These are phyloP conservation scores for Magnolia kwangsiensis DNA, from an alignment of 164 flowering plant species.

Conservation along the genomic window DNA sequence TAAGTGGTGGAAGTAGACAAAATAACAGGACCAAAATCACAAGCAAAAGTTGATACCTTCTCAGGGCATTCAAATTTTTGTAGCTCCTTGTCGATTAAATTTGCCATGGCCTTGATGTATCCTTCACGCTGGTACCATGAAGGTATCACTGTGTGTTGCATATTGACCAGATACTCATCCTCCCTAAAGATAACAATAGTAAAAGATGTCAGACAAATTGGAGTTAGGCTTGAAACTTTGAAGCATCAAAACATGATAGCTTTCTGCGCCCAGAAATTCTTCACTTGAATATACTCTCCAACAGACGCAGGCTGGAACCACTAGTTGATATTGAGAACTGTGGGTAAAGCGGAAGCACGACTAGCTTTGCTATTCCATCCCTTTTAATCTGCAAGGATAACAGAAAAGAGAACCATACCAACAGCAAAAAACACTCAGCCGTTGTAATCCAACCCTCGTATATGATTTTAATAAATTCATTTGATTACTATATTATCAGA, in stretches of 20 bases:
- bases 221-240: not conserved
- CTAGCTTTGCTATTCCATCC: conserved; percentile 85
- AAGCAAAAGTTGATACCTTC: conserved; percentile 40
- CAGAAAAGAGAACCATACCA: not conserved
- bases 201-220: conserved; percentile 13
- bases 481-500: not conserved
- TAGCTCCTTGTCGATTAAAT: conserved; percentile 78
- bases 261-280: not conserved
- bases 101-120: conserved; percentile 90
- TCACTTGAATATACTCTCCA: conserved; percentile 94
- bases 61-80: conserved; percentile 57
- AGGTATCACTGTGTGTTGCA: conserved; percentile 98
- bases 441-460: not conserved
- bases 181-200: conserved; percentile 47
- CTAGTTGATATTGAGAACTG: conserved; percentile 99
- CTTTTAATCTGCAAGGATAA: conserved; percentile 60
- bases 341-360: conserved; percentile 98
- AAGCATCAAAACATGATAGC: conserved; percentile 4
- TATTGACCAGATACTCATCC: conserved; percentile 94
- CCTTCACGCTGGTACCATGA: conserved; percentile 99
- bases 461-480: not conserved
- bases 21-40: not conserved
- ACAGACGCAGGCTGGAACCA: conserved; percentile 93
- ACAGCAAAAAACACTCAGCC: not conserved
- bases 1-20: not conserved